Evolutionary conservation across 208 protist genomes (phyloP), one percentile per base, ranked within the genome.

Genomic region (Trypanosoma cruzi): DNA sequence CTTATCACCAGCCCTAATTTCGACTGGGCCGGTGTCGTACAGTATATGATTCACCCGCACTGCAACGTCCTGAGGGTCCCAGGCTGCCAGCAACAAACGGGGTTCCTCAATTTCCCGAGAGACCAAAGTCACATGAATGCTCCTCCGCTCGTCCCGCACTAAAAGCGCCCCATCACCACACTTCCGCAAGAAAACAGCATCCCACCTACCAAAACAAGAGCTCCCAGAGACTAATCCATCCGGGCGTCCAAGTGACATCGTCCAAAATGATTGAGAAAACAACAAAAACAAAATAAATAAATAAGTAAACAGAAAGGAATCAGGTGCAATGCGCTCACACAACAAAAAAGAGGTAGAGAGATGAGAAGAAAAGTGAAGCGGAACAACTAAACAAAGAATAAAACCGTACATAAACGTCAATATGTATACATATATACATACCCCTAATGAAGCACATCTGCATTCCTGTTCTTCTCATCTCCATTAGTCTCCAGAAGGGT

Each of bases 81-180:
- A 81, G 24, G 49, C 11, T n/a, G 54, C 24, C 42, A 78, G 11
- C 22, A 73, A 40, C 48, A 73, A 37, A 48, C 34, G 22, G 8
- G 54, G 65, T 20, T 46, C 4, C 26, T 32, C 46, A 14, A 20
- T 0, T 29, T 48, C 55, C 18, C 32, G n/a, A 37, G 28, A 66
- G 46, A 54, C 31, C n/a, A 75, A 48, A 28, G 42, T 50, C 31
- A 74, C 57, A 29, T 63, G 1, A 50, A 57, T 16, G 32, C 11
- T 31, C 49, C 73, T 22, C 20, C 49, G 65, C 22, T 26, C 65
- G 64, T 82, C 77, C 28, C 60, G 64, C 31, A 82, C 71, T 37
- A 82, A 56, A 11, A 82, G 4, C 8, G 65, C 71, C 46, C 29
- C 60, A 34, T 82, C 71, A 18, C 77, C 77, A 26, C 57, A 61